Conservation (phyloP, 176 grass and related monocot species). For the Phyllostachys edulis region DNA sequence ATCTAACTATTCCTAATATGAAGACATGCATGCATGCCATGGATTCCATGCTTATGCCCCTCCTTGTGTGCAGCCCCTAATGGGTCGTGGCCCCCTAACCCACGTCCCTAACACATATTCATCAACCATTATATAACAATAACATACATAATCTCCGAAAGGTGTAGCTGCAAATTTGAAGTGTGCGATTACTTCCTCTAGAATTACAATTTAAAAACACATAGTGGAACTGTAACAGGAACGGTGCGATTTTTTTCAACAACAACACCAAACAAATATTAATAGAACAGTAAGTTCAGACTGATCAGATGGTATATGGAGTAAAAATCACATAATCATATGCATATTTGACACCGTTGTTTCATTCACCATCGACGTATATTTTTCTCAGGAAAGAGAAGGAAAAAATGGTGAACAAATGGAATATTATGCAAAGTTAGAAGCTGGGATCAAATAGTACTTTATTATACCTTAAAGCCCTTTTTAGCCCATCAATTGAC, state of each 20-base stretch:
- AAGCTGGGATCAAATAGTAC: conserved; percentile 3
- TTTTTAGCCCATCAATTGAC: conserved; percentile 78
- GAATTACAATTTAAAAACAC: background rate
- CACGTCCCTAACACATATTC: too few species aligned
- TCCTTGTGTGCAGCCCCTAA: too few species aligned
- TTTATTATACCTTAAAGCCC: conserved; percentile 74
- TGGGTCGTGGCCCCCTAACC: too few species aligned
- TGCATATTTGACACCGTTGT: background rate
- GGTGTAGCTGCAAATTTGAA: background rate
- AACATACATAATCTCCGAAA: background rate
- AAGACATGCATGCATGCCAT: too few species aligned
- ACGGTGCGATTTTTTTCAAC: background rate
- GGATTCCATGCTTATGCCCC: too few species aligned
- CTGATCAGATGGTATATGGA: background rate
- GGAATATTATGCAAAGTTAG: background rate
- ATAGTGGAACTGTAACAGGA: background rate
- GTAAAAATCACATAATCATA: background rate
- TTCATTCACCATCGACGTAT: background rate
- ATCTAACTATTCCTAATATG: too few species aligned
- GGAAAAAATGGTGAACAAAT: background rate
- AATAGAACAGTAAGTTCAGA: background rate
- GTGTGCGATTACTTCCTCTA: background rate
- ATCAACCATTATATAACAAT: too few species aligned
- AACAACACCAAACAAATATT: background rate
- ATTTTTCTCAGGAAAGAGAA: background rate